Percentiles rank a stretch among this genome's conserved stretches.
These are phyloP conservation scores for Perkinsus marinus DNA, from an alignment of 169 alveolate genomes.

Conservation along the genomic window DNA sequence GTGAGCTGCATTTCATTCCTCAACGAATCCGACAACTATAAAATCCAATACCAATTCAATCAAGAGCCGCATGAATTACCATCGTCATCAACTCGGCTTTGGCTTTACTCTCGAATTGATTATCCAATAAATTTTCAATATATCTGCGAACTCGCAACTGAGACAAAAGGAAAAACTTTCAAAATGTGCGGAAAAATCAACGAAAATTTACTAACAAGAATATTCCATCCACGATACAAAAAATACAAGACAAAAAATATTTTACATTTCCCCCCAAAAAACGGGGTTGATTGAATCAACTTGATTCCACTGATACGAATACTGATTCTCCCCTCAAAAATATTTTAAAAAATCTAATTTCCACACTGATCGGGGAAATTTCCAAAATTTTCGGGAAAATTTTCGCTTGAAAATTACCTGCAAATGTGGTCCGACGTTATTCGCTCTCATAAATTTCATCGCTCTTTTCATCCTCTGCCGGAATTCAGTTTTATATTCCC, in stretches of 20 bases:
- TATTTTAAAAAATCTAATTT: too few species aligned
- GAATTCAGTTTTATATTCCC: not conserved
- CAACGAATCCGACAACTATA: not conserved
- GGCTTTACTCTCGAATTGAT: not conserved
- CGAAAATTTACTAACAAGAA: too few species aligned
- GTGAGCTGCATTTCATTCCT: not conserved
- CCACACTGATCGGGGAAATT: not conserved
- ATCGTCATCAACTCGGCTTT: not conserved
- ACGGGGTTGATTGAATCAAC: too few species aligned
- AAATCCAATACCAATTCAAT: not conserved
- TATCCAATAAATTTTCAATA: not conserved
- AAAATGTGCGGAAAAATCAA: too few species aligned
- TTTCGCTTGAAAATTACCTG: too few species aligned
- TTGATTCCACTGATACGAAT: not conserved
- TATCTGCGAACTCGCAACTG: not conserved
- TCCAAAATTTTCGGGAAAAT: not conserved
- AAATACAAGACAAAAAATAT: too few species aligned
- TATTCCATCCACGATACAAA: too few species aligned
- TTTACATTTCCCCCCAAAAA: too few species aligned
- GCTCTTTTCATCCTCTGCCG: not conserved
- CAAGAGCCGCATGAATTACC: not conserved
- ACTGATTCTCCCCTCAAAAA: not conserved
- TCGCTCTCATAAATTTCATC: not conserved
- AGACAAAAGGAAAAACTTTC: not conserved
- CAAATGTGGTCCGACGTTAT: not conserved